phyloP scores from a whole-genome alignment of 139 green algal genomes.

The Deuterostichococcus epilithicus region DNA sequence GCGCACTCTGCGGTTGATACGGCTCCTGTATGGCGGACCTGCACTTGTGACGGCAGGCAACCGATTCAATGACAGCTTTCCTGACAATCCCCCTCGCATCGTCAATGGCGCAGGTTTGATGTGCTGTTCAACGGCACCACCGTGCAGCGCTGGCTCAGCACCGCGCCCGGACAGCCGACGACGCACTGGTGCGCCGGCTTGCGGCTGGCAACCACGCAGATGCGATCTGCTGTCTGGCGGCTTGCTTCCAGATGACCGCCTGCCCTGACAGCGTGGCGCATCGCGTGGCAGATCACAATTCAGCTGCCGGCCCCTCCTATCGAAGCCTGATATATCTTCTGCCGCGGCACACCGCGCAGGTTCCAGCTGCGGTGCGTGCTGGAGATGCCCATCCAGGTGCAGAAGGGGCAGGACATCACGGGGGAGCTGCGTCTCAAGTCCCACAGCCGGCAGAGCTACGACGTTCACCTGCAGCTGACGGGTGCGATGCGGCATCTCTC shows the following conservation, averaged over 20 bases:
- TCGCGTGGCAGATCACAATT: neutral
- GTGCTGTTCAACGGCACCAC: conserved; percentile 80
- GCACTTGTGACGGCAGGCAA: no score
- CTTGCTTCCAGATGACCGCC: neutral
- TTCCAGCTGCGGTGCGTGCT: conserved; percentile 85
- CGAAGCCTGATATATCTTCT: neutral
- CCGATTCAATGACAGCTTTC: no score
- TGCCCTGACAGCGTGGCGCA: neutral
- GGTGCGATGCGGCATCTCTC: no score
- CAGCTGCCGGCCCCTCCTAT: neutral
- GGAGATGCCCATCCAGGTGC: conserved; percentile 53
- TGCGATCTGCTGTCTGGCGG: neutral
- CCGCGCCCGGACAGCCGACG: conserved; percentile 82
- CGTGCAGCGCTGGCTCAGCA: conserved; percentile 77
- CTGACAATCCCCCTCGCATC: no score
- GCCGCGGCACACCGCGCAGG: conserved; percentile 36
- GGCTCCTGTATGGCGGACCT: no score
- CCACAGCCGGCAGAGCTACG: conserved; percentile 77
- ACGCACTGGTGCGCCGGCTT: conserved; percentile 81
- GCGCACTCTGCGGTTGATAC: no score
- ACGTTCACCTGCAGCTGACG: conserved; percentile 61
- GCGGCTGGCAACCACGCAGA: neutral
- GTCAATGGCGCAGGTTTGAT: no score
- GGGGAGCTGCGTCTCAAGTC: conserved; percentile 60
- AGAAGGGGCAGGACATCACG: conserved; percentile 37